Conservation (phyloP, 2,329 filamentous ascomycete species). For the Penicillium decumbens region DNA sequence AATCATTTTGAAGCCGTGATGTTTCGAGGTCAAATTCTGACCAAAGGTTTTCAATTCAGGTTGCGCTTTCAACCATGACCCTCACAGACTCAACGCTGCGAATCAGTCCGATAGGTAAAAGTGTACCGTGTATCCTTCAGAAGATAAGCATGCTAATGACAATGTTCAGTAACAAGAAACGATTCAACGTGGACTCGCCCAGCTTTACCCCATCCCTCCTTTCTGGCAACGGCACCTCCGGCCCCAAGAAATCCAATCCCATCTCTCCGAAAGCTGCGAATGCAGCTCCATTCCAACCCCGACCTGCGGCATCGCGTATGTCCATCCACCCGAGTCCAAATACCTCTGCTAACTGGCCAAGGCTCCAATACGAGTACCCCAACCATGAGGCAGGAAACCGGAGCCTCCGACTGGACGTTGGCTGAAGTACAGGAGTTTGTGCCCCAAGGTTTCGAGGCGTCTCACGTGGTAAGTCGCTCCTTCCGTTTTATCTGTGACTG, state of each 20-base stretch:
- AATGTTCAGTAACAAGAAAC: constrained; percentile 52
- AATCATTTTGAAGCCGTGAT: background rate
- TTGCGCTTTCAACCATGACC: constrained; percentile 85
- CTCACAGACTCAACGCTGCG: constrained; percentile 53
- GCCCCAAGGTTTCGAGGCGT: constrained; percentile 50
- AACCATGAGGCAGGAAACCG: constrained; percentile 36
- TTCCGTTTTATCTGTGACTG: constrained; percentile 8
- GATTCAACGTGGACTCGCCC: constrained; percentile 91
- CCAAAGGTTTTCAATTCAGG: constrained; percentile 36
- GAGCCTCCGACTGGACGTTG: constrained; percentile 44
- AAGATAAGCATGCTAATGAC: background rate
- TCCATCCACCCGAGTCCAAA: background rate
- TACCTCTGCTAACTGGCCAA: constrained; percentile 27
- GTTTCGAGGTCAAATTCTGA: background rate
- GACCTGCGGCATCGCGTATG: constrained; percentile 40
- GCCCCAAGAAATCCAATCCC: constrained; percentile 60
- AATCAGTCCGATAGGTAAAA: constrained; percentile 40
- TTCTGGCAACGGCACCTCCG: constrained; percentile 35
- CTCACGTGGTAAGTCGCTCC: constrained; percentile 45
- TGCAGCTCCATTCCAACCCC: constrained; percentile 60
- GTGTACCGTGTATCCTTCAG: background rate
- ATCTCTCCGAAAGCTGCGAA: constrained; percentile 89
- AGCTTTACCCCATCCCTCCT: constrained; percentile 72
- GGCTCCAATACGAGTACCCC: constrained; percentile 43
- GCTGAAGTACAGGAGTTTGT: constrained; percentile 49